A percentile compares a stretch with the other conserved stretches of the same genome.
Conservation (phyloP, 2,329 filamentous ascomycete genomes). For the Cadophora luteo-olivacea region DNA sequence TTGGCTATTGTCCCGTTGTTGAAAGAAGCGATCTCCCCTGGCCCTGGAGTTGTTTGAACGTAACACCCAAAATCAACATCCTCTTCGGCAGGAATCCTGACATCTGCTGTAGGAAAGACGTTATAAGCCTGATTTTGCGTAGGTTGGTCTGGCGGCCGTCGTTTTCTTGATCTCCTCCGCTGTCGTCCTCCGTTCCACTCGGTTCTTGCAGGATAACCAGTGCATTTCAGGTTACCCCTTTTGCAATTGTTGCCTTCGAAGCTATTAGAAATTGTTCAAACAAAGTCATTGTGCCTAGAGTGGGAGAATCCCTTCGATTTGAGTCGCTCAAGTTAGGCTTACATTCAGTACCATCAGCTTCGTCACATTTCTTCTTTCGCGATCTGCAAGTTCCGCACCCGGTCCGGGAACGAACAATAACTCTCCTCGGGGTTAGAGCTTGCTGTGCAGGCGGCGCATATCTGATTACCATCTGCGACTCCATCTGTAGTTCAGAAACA, state of each 20-base stretch:
- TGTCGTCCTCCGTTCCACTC: not conserved
- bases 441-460: not conserved
- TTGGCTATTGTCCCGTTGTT: not conserved
- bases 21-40: not conserved
- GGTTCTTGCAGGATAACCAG: not conserved
- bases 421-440: conserved; percentile 1
- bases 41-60: not conserved
- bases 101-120: not conserved
- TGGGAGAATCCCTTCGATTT: not conserved
- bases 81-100: not conserved
- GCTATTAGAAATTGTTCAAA: not conserved
- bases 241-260: not conserved
- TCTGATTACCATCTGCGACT: not conserved
- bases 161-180: not conserved
- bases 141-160: not conserved
- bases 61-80: not conserved
- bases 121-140: not conserved
- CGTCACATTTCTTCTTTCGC: conserved; percentile 68
- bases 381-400: conserved; percentile 57
- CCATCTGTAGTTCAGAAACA: not conserved
- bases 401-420: conserved; percentile 28
- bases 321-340: not conserved
- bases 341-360: conserved; percentile 38
- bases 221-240: not conserved
- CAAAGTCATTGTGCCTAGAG: not conserved